Base-by-base conservation (phyloP, 2,329 filamentous ascomycete species). In the Ophiocordyceps polyrhachis-furcata region DNA sequence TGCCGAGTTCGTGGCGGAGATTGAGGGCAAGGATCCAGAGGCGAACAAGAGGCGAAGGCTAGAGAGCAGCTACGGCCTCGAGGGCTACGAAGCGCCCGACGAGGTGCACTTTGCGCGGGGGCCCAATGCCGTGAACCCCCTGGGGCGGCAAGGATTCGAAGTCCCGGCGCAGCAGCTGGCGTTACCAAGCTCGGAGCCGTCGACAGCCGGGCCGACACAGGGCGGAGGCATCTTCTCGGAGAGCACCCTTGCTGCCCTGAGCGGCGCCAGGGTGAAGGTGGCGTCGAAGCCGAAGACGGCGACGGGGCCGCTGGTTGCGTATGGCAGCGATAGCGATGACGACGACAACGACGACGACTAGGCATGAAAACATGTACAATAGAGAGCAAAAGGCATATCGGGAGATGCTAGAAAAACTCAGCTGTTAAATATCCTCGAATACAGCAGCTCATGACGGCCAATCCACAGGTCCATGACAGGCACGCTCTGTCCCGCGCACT, bases 31-130 rank as follows among this genome's bases (percentile, higher is more conserved):
- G 43, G 86, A 94, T 51, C 83, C 84, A 0, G 85, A 88, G 53
- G 83, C 87, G 38, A 74, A 79, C 57, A 96, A 95, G 67, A 72
- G 88, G 55, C 77, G 89, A 61, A 93, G 85, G 63, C 78, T 94
- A 23, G 86, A 95, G 60, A 87, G 86, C 43, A 80, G 75, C 20
- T 96, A 94, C 57, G 89, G 88, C 0, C 62, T 98, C 41, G 74
- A 89, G 45, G 89, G 88, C 1, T 96, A 95, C 59, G 85, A 96
- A 56, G 88, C 88, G 2, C 88, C 89, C 0, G 91, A 98, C 58
- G 82, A 91, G 49, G 79, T 98, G 23, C 93, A 93, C 74, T 94
- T 88, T 62, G 84, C 87, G 0, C 73, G 83, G 42, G 85, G 88
- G 32, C 74, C 77, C 52, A 77, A 79, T 50, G 74, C 76, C 1